phyloP scores from a whole-genome alignment of 768 basidiomycete genomes.

The Lepiota brunneoincarnata region DNA sequence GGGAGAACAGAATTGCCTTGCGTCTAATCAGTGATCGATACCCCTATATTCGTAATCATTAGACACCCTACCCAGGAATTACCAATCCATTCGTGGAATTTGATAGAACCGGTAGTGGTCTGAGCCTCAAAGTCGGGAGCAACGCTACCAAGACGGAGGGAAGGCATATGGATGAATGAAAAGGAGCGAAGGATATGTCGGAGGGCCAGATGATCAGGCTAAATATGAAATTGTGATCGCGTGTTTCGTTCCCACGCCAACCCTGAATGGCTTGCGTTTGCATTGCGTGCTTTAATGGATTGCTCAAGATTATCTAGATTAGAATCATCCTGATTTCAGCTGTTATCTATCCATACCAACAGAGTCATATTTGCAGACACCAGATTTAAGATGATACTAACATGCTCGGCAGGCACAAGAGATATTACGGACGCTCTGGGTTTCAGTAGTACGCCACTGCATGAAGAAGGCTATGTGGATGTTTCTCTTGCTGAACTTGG shows the following conservation, averaged over 20 bases:
- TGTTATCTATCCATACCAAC: not conserved
- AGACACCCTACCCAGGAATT: constrained; percentile 71
- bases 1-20: constrained; percentile 88
- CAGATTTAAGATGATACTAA: not conserved
- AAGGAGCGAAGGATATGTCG: constrained; percentile 3
- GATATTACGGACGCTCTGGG: too few species aligned
- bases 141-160: constrained; percentile 79
- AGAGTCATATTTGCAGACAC: not conserved
- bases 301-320: not conserved
- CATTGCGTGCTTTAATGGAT: constrained; percentile 39
- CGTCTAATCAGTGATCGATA: constrained; percentile 8
- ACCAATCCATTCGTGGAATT: constrained; percentile 92
- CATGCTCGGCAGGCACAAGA: not conserved
- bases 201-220: not conserved
- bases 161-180: constrained; percentile 29
- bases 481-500: constrained; percentile 80
- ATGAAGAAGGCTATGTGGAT: constrained; percentile 90
- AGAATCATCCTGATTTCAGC: not conserved
- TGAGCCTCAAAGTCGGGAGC: constrained; percentile 92
- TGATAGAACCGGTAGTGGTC: constrained; percentile 84
- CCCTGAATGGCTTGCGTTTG: constrained; percentile 30
- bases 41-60: not conserved
- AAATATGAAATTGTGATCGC: constrained; percentile 35
- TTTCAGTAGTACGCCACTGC: constrained; percentile 86
- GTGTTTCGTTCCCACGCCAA: constrained; percentile 62